Conservation (phyloP, 2,329 filamentous ascomycete species). For the Aureobasidium uvarum region DNA sequence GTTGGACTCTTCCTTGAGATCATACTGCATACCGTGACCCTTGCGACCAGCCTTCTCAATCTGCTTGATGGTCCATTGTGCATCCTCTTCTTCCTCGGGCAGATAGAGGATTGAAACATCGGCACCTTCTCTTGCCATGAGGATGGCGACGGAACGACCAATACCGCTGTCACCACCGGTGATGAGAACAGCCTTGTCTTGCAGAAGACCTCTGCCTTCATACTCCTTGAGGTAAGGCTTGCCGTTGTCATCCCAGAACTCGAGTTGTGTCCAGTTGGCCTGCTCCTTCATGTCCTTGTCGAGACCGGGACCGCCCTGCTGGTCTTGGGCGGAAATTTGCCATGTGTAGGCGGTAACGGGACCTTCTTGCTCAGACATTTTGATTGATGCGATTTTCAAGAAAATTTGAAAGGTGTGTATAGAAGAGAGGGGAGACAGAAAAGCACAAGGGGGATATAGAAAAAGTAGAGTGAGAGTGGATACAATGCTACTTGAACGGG, state of each 20-base stretch:
- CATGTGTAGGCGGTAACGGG: conserved; percentile 33
- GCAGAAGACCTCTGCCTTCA: conserved; percentile 36
- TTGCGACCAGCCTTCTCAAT: conserved; percentile 53
- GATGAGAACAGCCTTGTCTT: conserved; percentile 36
- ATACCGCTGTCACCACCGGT: conserved; percentile 42
- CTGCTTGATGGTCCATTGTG: conserved; percentile 53
- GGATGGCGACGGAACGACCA: conserved; percentile 54
- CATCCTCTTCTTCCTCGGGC: conserved; percentile 57
- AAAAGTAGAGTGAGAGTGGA: conserved; percentile 7
- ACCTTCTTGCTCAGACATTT: conserved; percentile 27
- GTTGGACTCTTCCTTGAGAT: conserved; percentile 52
- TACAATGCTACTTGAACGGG: background rate
- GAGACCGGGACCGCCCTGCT: conserved; percentile 37
- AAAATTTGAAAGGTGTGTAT: background rate
- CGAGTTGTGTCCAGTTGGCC: conserved; percentile 38
- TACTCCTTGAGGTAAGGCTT: conserved; percentile 39
- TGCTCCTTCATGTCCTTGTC: conserved; percentile 36
- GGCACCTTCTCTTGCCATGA: conserved; percentile 59
- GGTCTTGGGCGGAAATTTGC: conserved; percentile 35
- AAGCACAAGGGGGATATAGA: background rate
- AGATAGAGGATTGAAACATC: conserved; percentile 57
- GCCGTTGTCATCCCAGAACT: conserved; percentile 36
- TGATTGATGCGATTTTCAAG: background rate
- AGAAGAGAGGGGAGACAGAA: background rate
- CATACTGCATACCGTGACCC: conserved; percentile 50